Evolutionary conservation across 2,329 filamentous ascomycete species (phyloP).

Genomic region (Aspergillus sergii): DNA sequence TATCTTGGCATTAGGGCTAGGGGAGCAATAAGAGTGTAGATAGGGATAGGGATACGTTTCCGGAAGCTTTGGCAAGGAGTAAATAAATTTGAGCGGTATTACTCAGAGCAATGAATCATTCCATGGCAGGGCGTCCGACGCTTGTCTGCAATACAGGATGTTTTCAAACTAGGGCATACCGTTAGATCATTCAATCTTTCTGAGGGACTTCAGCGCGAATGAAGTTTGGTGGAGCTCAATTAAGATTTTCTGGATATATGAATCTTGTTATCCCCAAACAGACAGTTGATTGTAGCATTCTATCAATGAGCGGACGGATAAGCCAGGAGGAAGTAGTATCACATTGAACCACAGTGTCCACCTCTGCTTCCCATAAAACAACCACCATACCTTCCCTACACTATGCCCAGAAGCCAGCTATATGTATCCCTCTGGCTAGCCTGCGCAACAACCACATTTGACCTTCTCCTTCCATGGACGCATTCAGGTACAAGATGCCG

Average conservation of each 20-base stretch:
- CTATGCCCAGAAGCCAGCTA: neutral
- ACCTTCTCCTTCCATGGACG: neutral
- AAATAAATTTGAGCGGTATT: neutral
- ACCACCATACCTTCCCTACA: neutral
- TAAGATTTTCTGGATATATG: neutral
- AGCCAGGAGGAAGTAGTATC: neutral
- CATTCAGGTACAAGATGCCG: neutral
- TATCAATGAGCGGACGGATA: neutral
- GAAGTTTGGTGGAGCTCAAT: neutral
- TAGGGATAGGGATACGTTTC: neutral
- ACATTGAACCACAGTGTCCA: neutral
- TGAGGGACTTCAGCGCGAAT: no score
- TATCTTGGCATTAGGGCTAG: neutral
- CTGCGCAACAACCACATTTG: neutral
- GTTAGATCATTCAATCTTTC: no score
- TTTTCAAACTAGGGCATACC: no score
- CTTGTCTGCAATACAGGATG: no score
- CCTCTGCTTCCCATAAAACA: neutral
- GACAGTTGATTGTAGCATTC: neutral
- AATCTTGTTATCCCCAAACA: neutral
- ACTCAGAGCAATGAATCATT: neutral
- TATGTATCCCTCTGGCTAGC: no score
- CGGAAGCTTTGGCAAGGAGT: neutral
- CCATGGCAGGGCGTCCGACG: no score
- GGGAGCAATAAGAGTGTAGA: neutral